Evolutionary conservation across 371 early-diverging fungal species (phyloP).

Genomic region (Circinella minor): DNA sequence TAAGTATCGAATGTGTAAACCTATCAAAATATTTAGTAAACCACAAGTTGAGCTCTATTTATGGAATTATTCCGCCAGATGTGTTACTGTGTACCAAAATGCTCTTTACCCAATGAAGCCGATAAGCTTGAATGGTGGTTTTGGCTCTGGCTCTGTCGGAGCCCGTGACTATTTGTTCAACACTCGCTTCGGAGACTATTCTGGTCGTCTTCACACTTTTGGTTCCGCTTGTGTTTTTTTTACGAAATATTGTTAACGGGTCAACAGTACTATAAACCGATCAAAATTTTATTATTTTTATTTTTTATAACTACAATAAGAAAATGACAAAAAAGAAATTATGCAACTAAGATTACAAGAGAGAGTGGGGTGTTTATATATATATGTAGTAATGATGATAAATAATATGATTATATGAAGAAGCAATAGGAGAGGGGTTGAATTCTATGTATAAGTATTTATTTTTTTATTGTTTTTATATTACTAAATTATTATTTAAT

Average conservation of each 20-base stretch:
- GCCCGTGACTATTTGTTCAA: conserved; percentile 38
- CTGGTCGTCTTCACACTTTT: conserved; percentile 36
- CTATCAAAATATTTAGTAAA: background rate
- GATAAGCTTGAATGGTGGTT: conserved; percentile 37
- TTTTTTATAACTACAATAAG: conserved; percentile 7
- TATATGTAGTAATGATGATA: no score
- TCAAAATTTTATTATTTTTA: conserved; percentile 25
- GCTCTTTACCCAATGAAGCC: conserved; percentile 35
- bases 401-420: no score
- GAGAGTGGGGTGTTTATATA: background rate
- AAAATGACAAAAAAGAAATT: conserved; percentile 16
- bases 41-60: conserved; percentile 2
- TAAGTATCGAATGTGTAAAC: no score
- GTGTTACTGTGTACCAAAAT: background rate
- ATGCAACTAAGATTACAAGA: background rate
- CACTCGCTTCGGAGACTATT: conserved; percentile 40
- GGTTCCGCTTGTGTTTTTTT: conserved; percentile 17
- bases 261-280: conserved; percentile 38
- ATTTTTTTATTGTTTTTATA: background rate
- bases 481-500: no score
- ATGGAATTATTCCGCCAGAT: background rate
- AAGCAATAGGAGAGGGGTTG: no score
- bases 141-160: conserved; percentile 43
- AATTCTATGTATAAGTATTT: no score
- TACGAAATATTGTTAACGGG: conserved; percentile 20